phyloP scores from a whole-genome alignment of 78 protist species.

The Salpingoeca rosetta region DNA sequence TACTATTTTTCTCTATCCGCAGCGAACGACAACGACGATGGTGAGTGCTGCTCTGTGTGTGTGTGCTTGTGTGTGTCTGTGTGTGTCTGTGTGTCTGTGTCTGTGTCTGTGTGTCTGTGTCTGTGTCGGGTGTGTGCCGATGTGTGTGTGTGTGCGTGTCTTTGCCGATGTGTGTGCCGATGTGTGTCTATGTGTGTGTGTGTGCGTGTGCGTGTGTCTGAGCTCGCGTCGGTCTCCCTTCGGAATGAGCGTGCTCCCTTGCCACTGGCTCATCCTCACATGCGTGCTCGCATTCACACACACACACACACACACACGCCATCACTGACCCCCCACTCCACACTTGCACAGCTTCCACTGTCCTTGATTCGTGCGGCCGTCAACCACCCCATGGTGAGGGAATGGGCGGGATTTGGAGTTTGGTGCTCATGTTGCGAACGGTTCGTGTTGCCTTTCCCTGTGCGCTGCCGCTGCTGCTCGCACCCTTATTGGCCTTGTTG shows the following conservation, averaged over 20 bases:
- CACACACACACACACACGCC: no score
- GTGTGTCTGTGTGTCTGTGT: not conserved
- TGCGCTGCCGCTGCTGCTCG: not conserved
- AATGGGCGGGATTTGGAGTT: not conserved
- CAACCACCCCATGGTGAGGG: slow-evolving; percentile 64
- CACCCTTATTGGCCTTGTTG: not conserved
- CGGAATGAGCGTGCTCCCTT: not conserved
- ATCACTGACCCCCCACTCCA: no score
- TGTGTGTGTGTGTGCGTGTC: not conserved
- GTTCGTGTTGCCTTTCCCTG: not conserved
- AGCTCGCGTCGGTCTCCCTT: not conserved
- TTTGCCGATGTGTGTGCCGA: not conserved
- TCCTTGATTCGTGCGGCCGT: slow-evolving; percentile 65
- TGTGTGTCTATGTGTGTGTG: not conserved
- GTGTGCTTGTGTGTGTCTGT: not conserved
- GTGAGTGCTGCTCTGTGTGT: not conserved
- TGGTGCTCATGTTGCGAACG: not conserved
- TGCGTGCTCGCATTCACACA: no score
- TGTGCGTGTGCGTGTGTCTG: not conserved
- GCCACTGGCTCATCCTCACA: no score
- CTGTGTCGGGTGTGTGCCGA: not conserved
- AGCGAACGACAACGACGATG: no score
- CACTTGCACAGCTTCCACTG: slow-evolving; percentile 76
- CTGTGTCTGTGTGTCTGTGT: not conserved
- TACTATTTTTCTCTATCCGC: no score